These are phyloP conservation scores for Penicillium ucsense DNA, from an alignment of 495 filamentous ascomycete species.

Conservation along the genomic window DNA sequence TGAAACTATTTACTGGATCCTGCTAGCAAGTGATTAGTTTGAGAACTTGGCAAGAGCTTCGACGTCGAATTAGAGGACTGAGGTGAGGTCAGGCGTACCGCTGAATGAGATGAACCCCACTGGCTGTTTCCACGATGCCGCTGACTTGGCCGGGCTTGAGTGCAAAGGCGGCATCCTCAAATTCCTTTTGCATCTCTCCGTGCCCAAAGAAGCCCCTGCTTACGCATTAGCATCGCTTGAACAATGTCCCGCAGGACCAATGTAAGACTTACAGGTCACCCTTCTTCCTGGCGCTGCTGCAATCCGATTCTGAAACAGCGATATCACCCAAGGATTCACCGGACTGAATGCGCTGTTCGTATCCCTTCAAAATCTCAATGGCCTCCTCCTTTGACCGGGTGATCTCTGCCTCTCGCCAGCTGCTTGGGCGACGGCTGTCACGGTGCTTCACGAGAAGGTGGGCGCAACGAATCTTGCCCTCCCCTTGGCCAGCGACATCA, in stretches of 20 bases:
- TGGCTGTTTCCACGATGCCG: conserved; percentile 79
- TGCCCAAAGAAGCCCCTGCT: conserved; percentile 76
- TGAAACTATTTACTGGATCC: conserved; percentile 14
- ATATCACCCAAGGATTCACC: conserved; percentile 67
- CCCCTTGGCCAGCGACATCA: conserved; percentile 38
- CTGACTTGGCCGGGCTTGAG: conserved; percentile 80
- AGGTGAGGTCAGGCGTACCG: conserved; percentile 45
- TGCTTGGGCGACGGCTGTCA: conserved; percentile 75
- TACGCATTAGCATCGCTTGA: conserved; percentile 12
- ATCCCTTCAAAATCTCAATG: conserved; percentile 57
- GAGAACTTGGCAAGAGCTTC: no score
- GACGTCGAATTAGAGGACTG: no score
- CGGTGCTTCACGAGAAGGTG: conserved; percentile 90
- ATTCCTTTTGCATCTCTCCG: conserved; percentile 98
- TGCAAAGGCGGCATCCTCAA: conserved; percentile 88
- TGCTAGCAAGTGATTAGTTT: conserved; percentile 3
- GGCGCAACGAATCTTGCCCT: conserved; percentile 83
- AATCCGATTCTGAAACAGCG: conserved; percentile 84
- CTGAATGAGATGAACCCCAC: conserved; percentile 90
- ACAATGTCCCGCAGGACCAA: no score
- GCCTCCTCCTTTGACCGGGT: conserved; percentile 84
- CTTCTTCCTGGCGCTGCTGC: conserved; percentile 85
- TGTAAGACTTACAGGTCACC: conserved; percentile 64
- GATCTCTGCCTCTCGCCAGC: conserved; percentile 84
- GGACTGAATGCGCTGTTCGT: conserved; percentile 63